phyloP scores from a whole-genome alignment of 116 monocot species.

The Trichopus zeylanicus region DNA sequence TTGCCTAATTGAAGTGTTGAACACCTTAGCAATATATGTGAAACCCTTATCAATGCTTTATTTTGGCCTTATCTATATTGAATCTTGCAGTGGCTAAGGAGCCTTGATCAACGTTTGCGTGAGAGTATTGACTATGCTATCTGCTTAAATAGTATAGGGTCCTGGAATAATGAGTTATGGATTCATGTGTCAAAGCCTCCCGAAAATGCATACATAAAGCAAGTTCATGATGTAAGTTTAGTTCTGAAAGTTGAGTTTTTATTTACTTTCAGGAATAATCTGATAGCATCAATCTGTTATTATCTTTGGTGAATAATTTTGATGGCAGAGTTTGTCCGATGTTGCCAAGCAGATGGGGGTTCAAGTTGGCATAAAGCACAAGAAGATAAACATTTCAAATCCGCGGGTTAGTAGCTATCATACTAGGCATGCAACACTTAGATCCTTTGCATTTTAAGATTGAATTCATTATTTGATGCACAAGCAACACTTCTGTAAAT shows the following conservation, averaged over 20 bases:
- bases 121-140: constrained; percentile 99
- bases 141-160: constrained; percentile 94
- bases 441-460: neutral
- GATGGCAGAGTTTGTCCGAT: constrained; percentile 67
- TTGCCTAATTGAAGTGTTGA: neutral
- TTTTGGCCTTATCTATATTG: neutral
- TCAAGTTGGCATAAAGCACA: constrained; percentile 78
- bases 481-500: neutral
- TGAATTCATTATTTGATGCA: neutral
- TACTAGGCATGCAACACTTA: neutral
- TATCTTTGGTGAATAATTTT: constrained; percentile 8
- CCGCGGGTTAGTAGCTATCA: constrained; percentile 55
- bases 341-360: constrained; percentile 75
- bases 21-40: neutral
- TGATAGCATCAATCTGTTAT: constrained; percentile 1
- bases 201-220: constrained; percentile 89
- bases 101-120: constrained; percentile 93
- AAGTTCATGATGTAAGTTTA: constrained; percentile 68
- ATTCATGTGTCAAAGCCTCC: constrained; percentile 97
- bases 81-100: constrained; percentile 73
- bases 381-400: constrained; percentile 97
- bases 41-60: neutral
- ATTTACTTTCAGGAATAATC: neutral
- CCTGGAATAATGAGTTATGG: constrained; percentile 79
- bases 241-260: neutral